phyloP scores from a whole-genome alignment of 306 rosid species.

The Trifolium subterraneum region DNA sequence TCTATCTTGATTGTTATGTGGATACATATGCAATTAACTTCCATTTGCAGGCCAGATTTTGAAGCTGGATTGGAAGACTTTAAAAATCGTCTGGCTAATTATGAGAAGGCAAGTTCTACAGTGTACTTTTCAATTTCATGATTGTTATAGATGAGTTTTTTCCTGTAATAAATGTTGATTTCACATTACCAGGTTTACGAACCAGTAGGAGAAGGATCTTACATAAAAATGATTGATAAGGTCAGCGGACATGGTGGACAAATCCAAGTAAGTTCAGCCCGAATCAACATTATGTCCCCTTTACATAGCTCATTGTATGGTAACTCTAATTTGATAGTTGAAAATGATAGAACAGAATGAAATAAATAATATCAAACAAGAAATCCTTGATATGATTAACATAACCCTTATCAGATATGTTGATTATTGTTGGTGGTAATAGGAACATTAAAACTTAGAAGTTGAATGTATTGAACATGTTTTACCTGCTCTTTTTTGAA shows the following conservation, averaged over 20 bases:
- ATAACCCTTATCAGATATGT: not conserved
- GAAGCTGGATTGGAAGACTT: slow-evolving; percentile 92
- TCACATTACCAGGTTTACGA: slow-evolving; percentile 74
- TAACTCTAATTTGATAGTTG: slow-evolving; percentile 30
- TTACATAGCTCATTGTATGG: not conserved
- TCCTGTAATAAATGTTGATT: slow-evolving; percentile 34
- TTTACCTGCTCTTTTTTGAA: not conserved
- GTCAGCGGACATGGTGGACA: slow-evolving; percentile 98
- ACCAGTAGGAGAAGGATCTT: slow-evolving; percentile 96
- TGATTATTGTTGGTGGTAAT: slow-evolving; percentile 24
- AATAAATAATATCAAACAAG: slow-evolving; percentile 14
- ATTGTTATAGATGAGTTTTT: slow-evolving; percentile 35
- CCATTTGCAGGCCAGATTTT: slow-evolving; percentile 83
- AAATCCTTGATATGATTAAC: slow-evolving; percentile 7
- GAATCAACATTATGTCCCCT: slow-evolving; percentile 31
- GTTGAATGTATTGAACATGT: not conserved
- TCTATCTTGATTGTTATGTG: slow-evolving; percentile 34
- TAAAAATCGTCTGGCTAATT: slow-evolving; percentile 78
- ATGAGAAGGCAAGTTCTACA: slow-evolving; percentile 70
- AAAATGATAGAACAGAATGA: slow-evolving; percentile 6
- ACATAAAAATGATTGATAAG: slow-evolving; percentile 98
- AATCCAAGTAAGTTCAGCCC: slow-evolving; percentile 77
- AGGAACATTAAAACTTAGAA: not conserved
- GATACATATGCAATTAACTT: slow-evolving; percentile 38
- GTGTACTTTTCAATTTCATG: slow-evolving; percentile 34